Evolutionary conservation across 768 basidiomycete genomes (phyloP).

Genomic region (Clitopilus hobsonii): DNA sequence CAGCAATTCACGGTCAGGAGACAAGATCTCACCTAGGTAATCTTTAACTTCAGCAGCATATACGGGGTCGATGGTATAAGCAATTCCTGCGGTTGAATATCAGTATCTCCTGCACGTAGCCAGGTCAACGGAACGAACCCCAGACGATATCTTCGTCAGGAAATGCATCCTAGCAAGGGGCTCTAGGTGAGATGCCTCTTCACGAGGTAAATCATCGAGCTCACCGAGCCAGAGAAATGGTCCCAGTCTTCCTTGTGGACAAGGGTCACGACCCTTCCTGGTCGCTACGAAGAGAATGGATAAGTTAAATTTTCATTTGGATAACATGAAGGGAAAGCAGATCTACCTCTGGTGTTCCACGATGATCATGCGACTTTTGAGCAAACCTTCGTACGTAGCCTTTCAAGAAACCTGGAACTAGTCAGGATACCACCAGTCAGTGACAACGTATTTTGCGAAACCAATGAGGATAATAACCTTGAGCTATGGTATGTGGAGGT

Average conservation of each 20-base stretch:
- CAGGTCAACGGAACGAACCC: constrained; percentile 42
- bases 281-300: constrained; percentile 40
- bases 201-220: constrained; percentile 11
- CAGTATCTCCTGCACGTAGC: background rate
- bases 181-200: background rate
- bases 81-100: constrained; percentile 49
- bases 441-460: background rate
- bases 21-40: constrained; percentile 77
- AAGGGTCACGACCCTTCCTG: constrained; percentile 88
- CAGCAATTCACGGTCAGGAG: no score
- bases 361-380: constrained; percentile 88
- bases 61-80: constrained; percentile 80
- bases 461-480: constrained; percentile 42
- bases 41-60: constrained; percentile 74
- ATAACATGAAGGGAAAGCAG: background rate
- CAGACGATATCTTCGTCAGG: constrained; percentile 79
- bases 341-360: constrained; percentile 79
- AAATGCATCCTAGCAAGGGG: constrained; percentile 52
- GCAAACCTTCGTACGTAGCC: constrained; percentile 89
- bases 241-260: constrained; percentile 90
- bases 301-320: background rate
- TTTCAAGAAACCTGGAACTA: constrained; percentile 81
- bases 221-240: constrained; percentile 59
- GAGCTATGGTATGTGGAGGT: constrained; percentile 69
- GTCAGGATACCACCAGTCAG: background rate